A percentile compares a stretch with the other conserved stretches of the same genome.
Conservation (phyloP, 1,139 yeast genomes). For the Suhomyces coccinellae region DNA sequence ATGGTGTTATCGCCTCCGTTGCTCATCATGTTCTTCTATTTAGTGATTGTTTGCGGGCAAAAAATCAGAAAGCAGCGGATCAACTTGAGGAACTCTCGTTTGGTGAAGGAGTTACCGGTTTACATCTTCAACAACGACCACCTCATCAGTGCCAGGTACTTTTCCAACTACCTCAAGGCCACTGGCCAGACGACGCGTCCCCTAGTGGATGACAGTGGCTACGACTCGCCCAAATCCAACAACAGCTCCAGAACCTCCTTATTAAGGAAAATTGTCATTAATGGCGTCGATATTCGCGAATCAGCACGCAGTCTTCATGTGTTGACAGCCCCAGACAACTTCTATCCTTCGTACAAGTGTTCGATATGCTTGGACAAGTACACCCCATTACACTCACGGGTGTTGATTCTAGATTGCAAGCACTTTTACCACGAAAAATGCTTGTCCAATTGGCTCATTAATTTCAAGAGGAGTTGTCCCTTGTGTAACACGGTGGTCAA, state of each 20-base stretch:
- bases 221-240: conserved; percentile 14
- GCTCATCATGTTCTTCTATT: conserved; percentile 38
- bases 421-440: conserved; percentile 48
- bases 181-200: conserved; percentile 14
- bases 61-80: conserved; percentile 29
- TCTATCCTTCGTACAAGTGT: conserved; percentile 44
- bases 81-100: conserved; percentile 32
- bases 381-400: conserved; percentile 37
- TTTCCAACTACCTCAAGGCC: conserved; percentile 27
- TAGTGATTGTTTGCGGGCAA: conserved; percentile 35
- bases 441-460: conserved; percentile 48
- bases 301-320: conserved; percentile 23
- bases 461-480: conserved; percentile 47
- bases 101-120: conserved; percentile 41
- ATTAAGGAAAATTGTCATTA: conserved; percentile 26
- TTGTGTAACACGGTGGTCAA: conserved; percentile 35
- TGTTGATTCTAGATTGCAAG: conserved; percentile 45
- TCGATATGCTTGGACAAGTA: conserved; percentile 48
- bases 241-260: conserved; percentile 23
- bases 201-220: conserved; percentile 2
- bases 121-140: conserved; percentile 41
- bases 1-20: conserved; percentile 49
- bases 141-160: conserved; percentile 29
- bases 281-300: conserved; percentile 34
- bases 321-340: conserved; percentile 37